phyloP scores from a whole-genome alignment of 2,329 filamentous ascomycete species.

The Elsinoe fawcettii region DNA sequence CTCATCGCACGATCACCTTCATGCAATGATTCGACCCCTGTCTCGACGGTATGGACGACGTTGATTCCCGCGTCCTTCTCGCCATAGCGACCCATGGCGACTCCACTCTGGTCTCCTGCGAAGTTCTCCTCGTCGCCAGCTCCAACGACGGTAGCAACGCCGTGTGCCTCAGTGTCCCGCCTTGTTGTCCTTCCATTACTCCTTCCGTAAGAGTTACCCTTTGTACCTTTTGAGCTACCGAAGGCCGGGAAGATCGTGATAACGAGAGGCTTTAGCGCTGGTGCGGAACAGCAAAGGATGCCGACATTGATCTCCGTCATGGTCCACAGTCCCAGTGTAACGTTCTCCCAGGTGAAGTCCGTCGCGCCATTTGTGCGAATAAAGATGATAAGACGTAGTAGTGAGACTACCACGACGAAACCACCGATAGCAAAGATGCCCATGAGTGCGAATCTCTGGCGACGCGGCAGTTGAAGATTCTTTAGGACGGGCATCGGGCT shows the following conservation, averaged over 20 bases:
- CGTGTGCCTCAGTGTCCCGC: neutral
- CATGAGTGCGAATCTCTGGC: constrained; percentile 27
- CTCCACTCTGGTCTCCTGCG: neutral
- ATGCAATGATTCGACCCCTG: neutral
- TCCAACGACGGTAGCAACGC: neutral
- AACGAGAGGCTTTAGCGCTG: constrained; percentile 20
- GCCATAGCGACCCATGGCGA: neutral
- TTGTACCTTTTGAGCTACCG: neutral
- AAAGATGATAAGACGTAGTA: constrained; percentile 23
- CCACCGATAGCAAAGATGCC: constrained; percentile 29
- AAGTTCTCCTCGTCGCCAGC: neutral
- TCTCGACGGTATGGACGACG: neutral
- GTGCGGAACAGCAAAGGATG: constrained; percentile 24
- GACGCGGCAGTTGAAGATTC: constrained; percentile 24
- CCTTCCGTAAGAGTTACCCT: neutral
- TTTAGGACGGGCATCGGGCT: constrained; percentile 26
- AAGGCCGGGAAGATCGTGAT: neutral
- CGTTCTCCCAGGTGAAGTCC: constrained; percentile 24
- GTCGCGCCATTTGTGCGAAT: constrained; percentile 21
- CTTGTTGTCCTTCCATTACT: neutral
- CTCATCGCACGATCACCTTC: neutral
- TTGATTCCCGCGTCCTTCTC: neutral
- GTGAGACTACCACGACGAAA: constrained; percentile 24
- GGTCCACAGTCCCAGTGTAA: constrained; percentile 24
- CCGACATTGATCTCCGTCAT: constrained; percentile 24